Base-by-base conservation (phyloP, 768 basidiomycete species). In the Mycena galopus region DNA sequence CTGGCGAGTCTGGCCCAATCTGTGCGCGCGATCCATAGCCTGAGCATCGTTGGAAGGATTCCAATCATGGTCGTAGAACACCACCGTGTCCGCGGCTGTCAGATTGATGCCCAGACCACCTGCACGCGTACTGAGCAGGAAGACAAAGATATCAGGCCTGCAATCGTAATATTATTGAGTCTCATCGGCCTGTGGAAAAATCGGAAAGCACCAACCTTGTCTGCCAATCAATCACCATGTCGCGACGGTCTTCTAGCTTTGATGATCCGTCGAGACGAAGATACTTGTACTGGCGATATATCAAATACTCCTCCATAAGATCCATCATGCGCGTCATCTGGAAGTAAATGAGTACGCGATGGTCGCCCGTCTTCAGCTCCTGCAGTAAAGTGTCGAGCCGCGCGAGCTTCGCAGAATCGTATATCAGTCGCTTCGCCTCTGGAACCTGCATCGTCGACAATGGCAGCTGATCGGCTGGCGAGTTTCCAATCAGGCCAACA, bases 301-400 rank as follows among this genome's bases (percentile, higher is more conserved):
- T 95, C 71, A 99, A 87, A 80, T 98, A 99, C 80, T 99, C 98
- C 81, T 99, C 98, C 91, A 99, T 97, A 60, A 99, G 86, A 80
- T 98, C 97, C 93, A 99, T 98, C 98, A 99, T 99, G 70, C 93
- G 91, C 16, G 97, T 99, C 98, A 99, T 99, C 82, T 99, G 98
- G 92, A 98, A 99, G 84, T 99, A 99, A 23, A 99, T 88, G 77
- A 99, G 83, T 17, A 97, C 96, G 56, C 96, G 92, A 82, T 99
- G 98, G 72, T 97, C 97, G 1, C 92, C 94, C 39, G 91, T 88
- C 83, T 98, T 99, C 68, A 99, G 91, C 77, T 97, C 95, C 72
- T 95, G 93, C 10, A 99, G 86, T n/a, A 99, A 85, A 25, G 87
- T 78, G 81, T 99, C 98, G 58, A 99, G 87, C 32, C 94, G 90